phyloP scores from a whole-genome alignment of 2,329 filamentous ascomycete genomes.

The Colletotrichum chlorophyti region DNA sequence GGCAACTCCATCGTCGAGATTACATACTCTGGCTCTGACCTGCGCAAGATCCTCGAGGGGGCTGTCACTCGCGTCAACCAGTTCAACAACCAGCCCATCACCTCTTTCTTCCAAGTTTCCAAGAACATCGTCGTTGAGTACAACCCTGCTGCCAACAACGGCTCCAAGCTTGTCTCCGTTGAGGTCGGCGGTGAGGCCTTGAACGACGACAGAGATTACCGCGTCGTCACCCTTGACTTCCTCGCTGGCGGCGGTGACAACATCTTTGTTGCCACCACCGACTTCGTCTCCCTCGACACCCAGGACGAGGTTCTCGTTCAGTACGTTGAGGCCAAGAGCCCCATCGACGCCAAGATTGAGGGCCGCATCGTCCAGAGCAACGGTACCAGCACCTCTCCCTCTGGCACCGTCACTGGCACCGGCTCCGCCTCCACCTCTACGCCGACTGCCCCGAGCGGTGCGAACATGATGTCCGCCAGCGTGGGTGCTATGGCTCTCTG shows the following conservation, averaged over 20 bases:
- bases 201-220: conserved; percentile 55
- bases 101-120: conserved; percentile 68
- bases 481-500: not conserved
- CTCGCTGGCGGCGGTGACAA: conserved; percentile 69
- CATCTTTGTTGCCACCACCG: conserved; percentile 51
- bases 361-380: conserved; percentile 45
- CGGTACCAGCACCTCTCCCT: conserved; percentile 6
- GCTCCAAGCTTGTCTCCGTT: conserved; percentile 59
- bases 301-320: conserved; percentile 60
- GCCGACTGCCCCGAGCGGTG: conserved; percentile 7
- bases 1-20: conserved; percentile 69
- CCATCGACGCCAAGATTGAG: conserved; percentile 57
- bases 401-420: not conserved
- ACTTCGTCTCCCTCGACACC: conserved; percentile 55
- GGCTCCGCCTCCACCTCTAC: conserved; percentile 1
- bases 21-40: conserved; percentile 55
- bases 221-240: conserved; percentile 68
- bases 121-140: conserved; percentile 62
- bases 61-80: conserved; percentile 61
- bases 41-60: conserved; percentile 67
- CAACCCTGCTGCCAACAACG: conserved; percentile 56
- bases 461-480: conserved; percentile 3
- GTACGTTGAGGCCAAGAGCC: conserved; percentile 56
- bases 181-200: conserved; percentile 56
- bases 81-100: conserved; percentile 58